A percentile compares a stretch with the other conserved stretches of the same genome.
These are phyloP conservation scores for Zygosaccharomyces pseudobailii DNA, from an alignment of 1,139 yeast species.

Conservation along the genomic window DNA sequence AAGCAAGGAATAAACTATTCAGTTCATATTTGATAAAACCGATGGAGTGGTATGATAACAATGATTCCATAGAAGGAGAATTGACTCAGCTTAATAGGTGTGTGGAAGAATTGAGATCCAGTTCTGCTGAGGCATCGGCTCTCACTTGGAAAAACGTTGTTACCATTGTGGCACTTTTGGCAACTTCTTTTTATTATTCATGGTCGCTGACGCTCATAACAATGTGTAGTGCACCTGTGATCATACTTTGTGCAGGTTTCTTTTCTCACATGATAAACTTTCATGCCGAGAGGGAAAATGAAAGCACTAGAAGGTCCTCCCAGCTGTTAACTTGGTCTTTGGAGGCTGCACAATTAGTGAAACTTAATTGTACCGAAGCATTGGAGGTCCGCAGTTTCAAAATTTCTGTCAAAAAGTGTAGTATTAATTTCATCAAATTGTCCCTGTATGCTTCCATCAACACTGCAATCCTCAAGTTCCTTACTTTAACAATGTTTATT, in stretches of 20 bases:
- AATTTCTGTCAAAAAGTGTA: slow-evolving; percentile 41
- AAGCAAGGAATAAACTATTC: slow-evolving; percentile 49
- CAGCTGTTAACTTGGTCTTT: slow-evolving; percentile 68
- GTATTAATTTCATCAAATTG: slow-evolving; percentile 43
- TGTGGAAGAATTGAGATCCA: slow-evolving; percentile 69
- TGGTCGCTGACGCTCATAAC: slow-evolving; percentile 82
- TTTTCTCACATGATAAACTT: slow-evolving; percentile 51
- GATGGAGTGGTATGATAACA: slow-evolving; percentile 57
- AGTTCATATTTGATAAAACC: slow-evolving; percentile 38
- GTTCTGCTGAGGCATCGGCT: slow-evolving; percentile 65
- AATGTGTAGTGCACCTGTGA: slow-evolving; percentile 65
- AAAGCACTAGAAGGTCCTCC: slow-evolving; percentile 50
- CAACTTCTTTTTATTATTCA: slow-evolving; percentile 67
- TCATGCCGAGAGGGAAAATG: slow-evolving; percentile 55
- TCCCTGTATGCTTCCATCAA: slow-evolving; percentile 53
- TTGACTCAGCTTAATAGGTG: slow-evolving; percentile 66
- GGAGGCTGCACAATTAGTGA: slow-evolving; percentile 53
- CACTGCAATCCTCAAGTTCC: slow-evolving; percentile 49
- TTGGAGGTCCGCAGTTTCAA: slow-evolving; percentile 47
- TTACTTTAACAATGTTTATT: slow-evolving; percentile 71
- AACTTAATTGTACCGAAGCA: slow-evolving; percentile 54
- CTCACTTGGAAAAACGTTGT: slow-evolving; percentile 48
- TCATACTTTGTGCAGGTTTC: slow-evolving; percentile 46
- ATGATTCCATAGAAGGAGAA: slow-evolving; percentile 54
- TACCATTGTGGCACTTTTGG: slow-evolving; percentile 52